Conservation (phyloP, 441 rosid genomes). For the Capsella rubella region DNA sequence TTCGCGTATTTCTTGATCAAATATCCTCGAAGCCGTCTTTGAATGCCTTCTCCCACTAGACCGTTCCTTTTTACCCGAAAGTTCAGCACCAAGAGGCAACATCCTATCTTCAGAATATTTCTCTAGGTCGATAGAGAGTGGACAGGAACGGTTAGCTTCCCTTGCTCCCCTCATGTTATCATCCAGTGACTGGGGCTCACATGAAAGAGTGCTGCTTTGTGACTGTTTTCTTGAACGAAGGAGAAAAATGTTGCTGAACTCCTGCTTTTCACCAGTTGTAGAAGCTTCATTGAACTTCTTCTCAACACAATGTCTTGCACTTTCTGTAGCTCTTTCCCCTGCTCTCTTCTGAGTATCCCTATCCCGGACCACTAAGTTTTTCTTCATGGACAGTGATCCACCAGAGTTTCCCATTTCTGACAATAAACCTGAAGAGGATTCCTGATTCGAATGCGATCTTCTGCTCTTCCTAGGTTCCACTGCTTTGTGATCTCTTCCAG, state of each 20-base stretch:
- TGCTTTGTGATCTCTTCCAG: constrained; percentile 17
- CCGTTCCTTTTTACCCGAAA: constrained; percentile 41
- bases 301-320: constrained; percentile 17
- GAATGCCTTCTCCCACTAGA: constrained; percentile 43
- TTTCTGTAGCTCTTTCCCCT: constrained; percentile 24
- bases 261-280: constrained; percentile 25
- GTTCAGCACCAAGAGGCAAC: constrained; percentile 39
- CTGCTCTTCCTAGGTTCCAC: constrained; percentile 31
- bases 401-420: constrained; percentile 34
- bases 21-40: constrained; percentile 46
- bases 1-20: constrained; percentile 55
- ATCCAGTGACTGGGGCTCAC: constrained; percentile 31
- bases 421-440: constrained; percentile 5
- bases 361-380: constrained; percentile 3
- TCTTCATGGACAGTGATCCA: constrained; percentile 14
- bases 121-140: constrained; percentile 52
- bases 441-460: constrained; percentile 3
- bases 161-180: constrained; percentile 8
- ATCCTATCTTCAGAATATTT: constrained; percentile 42
- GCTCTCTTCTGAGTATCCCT: constrained; percentile 30
- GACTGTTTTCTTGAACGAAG: constrained; percentile 40
- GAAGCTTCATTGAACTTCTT: constrained; percentile 28
- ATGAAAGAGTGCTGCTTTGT: constrained; percentile 17
- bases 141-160: constrained; percentile 46
- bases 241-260: constrained; percentile 37